phyloP scores from a whole-genome alignment of 2,329 filamentous ascomycete genomes.

The Alternaria brassicicola region DNA sequence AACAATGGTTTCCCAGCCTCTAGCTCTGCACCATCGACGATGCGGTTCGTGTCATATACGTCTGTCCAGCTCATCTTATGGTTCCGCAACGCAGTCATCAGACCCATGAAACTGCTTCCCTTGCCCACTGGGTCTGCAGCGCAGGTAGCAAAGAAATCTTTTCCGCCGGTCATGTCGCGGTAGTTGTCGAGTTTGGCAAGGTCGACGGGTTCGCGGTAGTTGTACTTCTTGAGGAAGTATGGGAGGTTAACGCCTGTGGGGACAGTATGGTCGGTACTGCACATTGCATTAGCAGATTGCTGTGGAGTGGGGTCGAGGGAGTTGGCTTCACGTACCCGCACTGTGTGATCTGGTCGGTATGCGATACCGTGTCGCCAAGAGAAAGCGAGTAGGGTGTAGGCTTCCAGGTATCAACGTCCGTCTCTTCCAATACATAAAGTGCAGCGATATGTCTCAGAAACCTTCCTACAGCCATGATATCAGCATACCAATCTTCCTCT shows the following conservation, averaged over 20 bases:
- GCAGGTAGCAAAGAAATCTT: constrained; percentile 3
- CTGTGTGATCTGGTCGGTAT: constrained; percentile 7
- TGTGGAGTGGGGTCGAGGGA: neutral
- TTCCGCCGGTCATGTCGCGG: constrained; percentile 6
- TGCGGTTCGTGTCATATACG: constrained; percentile 3
- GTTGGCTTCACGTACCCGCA: neutral
- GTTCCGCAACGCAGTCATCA: neutral
- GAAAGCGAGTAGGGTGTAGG: constrained; percentile 11
- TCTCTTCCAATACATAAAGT: constrained; percentile 5
- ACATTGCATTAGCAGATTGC: neutral
- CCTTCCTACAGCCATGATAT: neutral
- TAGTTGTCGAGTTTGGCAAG: constrained; percentile 5
- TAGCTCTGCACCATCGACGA: neutral
- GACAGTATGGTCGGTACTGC: constrained; percentile 6
- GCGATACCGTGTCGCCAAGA: constrained; percentile 2
- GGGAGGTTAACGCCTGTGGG: constrained; percentile 3
- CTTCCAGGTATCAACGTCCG: constrained; percentile 4
- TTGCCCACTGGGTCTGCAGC: constrained; percentile 5
- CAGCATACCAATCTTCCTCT: neutral
- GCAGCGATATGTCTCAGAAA: constrained; percentile 5
- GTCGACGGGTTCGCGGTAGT: constrained; percentile 6
- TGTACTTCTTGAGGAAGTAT: constrained; percentile 4
- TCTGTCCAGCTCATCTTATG: constrained; percentile 12
- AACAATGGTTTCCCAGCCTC: neutral
- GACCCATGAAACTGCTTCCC: constrained; percentile 8